Conservation (phyloP, 1,284 basidiomycete genomes). For the Rhodotorula sp. region DNA sequence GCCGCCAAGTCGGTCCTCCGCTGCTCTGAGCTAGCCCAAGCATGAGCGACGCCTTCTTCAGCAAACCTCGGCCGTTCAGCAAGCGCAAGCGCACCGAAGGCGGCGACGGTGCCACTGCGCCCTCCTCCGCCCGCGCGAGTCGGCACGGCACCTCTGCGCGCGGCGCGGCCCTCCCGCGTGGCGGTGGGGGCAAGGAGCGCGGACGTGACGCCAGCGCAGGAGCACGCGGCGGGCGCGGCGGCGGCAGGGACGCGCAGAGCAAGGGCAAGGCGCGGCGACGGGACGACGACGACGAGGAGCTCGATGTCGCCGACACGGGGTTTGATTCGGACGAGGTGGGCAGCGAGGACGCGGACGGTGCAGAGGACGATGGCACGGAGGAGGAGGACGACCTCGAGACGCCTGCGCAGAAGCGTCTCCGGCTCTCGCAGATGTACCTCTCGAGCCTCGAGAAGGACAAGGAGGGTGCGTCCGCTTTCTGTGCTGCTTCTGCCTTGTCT, state of each 20-base stretch:
- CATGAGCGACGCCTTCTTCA: constrained; percentile 39
- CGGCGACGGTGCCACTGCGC: constrained; percentile 7
- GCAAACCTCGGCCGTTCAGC: constrained; percentile 36
- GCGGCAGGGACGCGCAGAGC: neutral
- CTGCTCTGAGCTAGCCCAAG: neutral
- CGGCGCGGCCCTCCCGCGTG: neutral
- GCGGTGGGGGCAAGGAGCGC: constrained; percentile 6
- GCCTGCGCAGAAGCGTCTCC: constrained; percentile 86
- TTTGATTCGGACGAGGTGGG: constrained; percentile 35
- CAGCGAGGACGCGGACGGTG: constrained; percentile 22
- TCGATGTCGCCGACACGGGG: constrained; percentile 25
- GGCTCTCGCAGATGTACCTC: constrained; percentile 87
- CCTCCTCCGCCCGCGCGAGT: neutral
- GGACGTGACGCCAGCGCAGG: constrained; percentile 3
- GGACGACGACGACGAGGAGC: constrained; percentile 34
- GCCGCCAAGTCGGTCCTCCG: neutral
- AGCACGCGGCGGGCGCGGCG: constrained; percentile 2
- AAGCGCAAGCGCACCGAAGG: constrained; percentile 31
- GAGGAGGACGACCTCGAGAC: constrained; percentile 69
- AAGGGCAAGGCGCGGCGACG: constrained; percentile 29
- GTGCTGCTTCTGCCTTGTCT: neutral
- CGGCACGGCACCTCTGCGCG: constrained; percentile 13
- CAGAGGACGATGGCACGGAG: constrained; percentile 28
- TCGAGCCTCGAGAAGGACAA: constrained; percentile 73
- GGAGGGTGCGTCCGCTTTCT: constrained; percentile 52